Percentiles rank a stretch among this genome's conserved stretches.
phyloP scores from a whole-genome alignment of 2,329 filamentous ascomycete species.

The Scolecobasidium constrictum region DNA sequence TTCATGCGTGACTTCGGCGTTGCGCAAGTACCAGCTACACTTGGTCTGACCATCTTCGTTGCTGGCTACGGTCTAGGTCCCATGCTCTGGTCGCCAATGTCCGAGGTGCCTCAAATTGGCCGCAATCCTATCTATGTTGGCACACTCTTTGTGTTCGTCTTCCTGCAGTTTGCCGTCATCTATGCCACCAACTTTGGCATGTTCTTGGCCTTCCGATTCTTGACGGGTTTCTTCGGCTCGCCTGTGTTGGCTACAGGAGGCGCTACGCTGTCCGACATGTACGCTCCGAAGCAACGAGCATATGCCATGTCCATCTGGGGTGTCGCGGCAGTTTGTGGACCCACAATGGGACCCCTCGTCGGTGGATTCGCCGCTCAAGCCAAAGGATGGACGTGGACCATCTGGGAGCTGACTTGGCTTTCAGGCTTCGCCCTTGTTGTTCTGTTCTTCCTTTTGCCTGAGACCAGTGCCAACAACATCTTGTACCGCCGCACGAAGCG shows the following conservation, averaged over 20 bases:
- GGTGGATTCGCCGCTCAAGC: slow-evolving; percentile 32
- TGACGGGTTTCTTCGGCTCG: slow-evolving; percentile 22
- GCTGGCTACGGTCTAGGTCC: slow-evolving; percentile 55
- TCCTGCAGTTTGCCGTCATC: slow-evolving; percentile 31
- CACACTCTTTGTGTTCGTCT: slow-evolving; percentile 52
- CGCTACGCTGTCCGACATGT: slow-evolving; percentile 31
- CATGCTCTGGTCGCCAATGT: slow-evolving; percentile 59
- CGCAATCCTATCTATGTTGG: slow-evolving; percentile 59
- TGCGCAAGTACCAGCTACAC: slow-evolving; percentile 13
- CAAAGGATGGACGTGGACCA: slow-evolving; percentile 31
- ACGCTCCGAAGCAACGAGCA: slow-evolving; percentile 21
- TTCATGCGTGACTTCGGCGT: slow-evolving; percentile 15
- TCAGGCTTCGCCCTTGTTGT: slow-evolving; percentile 26
- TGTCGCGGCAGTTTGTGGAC: slow-evolving; percentile 30
- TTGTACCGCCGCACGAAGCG: slow-evolving; percentile 26
- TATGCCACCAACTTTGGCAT: slow-evolving; percentile 54
- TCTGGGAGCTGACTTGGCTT: slow-evolving; percentile 35
- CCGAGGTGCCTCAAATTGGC: slow-evolving; percentile 53
- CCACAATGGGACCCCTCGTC: slow-evolving; percentile 28
- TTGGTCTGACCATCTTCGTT: slow-evolving; percentile 16
- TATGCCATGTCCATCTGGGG: slow-evolving; percentile 24
- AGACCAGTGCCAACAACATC: slow-evolving; percentile 45
- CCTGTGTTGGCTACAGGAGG: slow-evolving; percentile 30
- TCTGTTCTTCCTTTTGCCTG: slow-evolving; percentile 32
- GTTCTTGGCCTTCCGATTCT: slow-evolving; percentile 55